A percentile compares a stretch with the other conserved stretches of the same genome.
These are phyloP conservation scores for Candida germanica DNA, from an alignment of 805 yeast genomes.

Conservation along the genomic window DNA sequence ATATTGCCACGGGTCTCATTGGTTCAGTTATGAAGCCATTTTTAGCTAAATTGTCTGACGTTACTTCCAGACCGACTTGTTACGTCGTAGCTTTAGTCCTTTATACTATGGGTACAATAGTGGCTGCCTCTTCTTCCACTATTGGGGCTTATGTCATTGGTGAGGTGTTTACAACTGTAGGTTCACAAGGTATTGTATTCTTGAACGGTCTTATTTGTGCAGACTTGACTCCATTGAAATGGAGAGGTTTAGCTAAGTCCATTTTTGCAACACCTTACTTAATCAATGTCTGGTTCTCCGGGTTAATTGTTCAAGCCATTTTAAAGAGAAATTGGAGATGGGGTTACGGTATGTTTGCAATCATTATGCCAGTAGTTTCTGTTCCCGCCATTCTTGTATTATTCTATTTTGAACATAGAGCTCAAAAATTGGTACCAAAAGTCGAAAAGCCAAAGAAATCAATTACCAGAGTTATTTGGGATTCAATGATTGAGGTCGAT, in stretches of 20 bases:
- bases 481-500: conserved; percentile 29
- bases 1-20: conserved; percentile 22
- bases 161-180: conserved; percentile 19
- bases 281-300: conserved; percentile 42
- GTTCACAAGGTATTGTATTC: conserved; percentile 19
- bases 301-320: conserved; percentile 32
- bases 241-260: conserved; percentile 20
- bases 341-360: conserved; percentile 51
- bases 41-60: conserved; percentile 21
- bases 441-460: conserved; percentile 1
- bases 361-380: conserved; percentile 42
- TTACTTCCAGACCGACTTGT: conserved; percentile 21
- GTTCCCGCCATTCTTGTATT: conserved; percentile 30
- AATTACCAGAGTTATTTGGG: not conserved
- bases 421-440: conserved; percentile 20
- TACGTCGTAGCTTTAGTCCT: conserved; percentile 16
- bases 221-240: conserved; percentile 23
- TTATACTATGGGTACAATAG: conserved; percentile 20
- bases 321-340: conserved; percentile 45
- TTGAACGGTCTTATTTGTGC: conserved; percentile 18
- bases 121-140: conserved; percentile 18
- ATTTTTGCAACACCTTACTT: conserved; percentile 36
- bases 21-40: conserved; percentile 22
- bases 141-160: conserved; percentile 24
- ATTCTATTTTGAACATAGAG: conserved; percentile 29